phyloP scores from a whole-genome alignment of 345 rosid genomes.

The Luvunga scandens region DNA sequence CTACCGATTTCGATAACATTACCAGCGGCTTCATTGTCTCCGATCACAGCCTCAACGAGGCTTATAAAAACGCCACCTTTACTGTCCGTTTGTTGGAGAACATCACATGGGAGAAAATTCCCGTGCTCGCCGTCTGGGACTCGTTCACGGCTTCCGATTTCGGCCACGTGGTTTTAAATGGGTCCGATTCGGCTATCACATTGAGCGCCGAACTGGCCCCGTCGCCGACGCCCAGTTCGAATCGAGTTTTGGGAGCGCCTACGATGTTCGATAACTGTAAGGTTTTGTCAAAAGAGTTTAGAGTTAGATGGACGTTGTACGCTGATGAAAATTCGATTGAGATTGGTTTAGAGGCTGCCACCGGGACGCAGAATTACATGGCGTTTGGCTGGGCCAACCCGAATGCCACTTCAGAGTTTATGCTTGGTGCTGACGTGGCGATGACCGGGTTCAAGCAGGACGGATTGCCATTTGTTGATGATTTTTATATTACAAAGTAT shows the following conservation, averaged over 20 bases:
- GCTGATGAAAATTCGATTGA: constrained; percentile 53
- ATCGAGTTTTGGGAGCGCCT: constrained; percentile 31
- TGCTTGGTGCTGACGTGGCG: constrained; percentile 79
- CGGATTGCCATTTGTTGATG: constrained; percentile 79
- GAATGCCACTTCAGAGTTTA: constrained; percentile 40
- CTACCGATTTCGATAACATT: constrained; percentile 50
- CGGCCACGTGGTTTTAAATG: constrained; percentile 64
- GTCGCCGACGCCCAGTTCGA: constrained; percentile 25
- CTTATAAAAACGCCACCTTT: constrained; percentile 65
- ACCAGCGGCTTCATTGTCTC: constrained; percentile 72
- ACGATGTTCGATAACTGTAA: constrained; percentile 88
- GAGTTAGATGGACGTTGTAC: constrained; percentile 79
- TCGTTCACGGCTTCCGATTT: constrained; percentile 63
- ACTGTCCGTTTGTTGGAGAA: constrained; percentile 45
- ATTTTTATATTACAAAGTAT: constrained; percentile 65
- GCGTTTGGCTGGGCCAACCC: constrained; percentile 93
- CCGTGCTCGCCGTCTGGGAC: constrained; percentile 71
- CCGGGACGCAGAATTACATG: constrained; percentile 65
- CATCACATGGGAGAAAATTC: constrained; percentile 64
- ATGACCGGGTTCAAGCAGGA: constrained; percentile 73
- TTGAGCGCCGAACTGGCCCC: constrained; percentile 33
- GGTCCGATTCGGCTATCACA: constrained; percentile 22
- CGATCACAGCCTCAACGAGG: constrained; percentile 55
- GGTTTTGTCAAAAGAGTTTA: constrained; percentile 53
- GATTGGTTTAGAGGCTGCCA: constrained; percentile 80